Percentiles rank a stretch among this genome's conserved stretches.
phyloP scores from a whole-genome alignment of 163 green algal species.

The Chloroidium sp. region DNA sequence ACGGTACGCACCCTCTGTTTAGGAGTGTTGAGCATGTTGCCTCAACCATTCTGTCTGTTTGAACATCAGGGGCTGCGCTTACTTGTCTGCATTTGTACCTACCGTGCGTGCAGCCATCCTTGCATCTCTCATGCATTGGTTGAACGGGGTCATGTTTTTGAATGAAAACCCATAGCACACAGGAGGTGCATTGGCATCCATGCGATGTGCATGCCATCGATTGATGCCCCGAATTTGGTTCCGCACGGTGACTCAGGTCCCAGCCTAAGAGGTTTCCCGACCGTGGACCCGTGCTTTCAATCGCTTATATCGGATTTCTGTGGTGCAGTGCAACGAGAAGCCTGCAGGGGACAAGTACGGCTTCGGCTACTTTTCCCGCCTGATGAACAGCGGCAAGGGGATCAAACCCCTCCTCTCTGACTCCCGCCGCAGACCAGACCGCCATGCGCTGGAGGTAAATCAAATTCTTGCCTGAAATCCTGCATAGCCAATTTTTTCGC shows the following conservation, averaged over 20 bases:
- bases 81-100: not conserved
- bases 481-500: not conserved
- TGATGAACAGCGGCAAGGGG: slow-evolving; percentile 65
- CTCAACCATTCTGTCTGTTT: not conserved
- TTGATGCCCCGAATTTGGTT: no score
- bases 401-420: slow-evolving; percentile 51
- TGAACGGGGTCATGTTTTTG: not conserved
- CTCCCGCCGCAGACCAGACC: slow-evolving; percentile 62
- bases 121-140: not conserved
- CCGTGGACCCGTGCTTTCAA: no score
- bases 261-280: no score
- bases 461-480: not conserved
- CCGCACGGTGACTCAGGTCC: no score
- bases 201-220: no score
- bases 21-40: not conserved
- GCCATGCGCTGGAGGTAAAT: slow-evolving; percentile 53
- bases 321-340: slow-evolving; percentile 56
- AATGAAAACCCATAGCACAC: no score
- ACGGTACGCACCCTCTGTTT: slow-evolving; percentile 18
- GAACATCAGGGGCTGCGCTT: not conserved
- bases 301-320: no score
- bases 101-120: not conserved
- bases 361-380: slow-evolving; percentile 82
- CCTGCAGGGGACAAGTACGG: slow-evolving; percentile 80
- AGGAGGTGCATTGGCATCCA: no score